Base-by-base conservation (phyloP, 352 stramenopile species). In the Globisporangium polare region DNA sequence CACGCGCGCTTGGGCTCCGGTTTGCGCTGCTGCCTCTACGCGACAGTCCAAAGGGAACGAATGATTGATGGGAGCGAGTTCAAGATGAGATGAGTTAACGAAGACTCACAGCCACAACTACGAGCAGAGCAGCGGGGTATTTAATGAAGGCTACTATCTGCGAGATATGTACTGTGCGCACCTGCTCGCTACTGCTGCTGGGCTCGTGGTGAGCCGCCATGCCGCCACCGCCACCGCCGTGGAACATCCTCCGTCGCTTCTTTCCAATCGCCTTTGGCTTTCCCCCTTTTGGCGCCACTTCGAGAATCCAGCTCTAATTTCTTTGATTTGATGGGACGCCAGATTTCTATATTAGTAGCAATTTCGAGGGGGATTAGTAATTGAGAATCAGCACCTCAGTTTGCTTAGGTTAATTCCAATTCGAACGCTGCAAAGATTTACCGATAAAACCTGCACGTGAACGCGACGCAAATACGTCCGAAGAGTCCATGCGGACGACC, bases 1-100 rank as follows among this genome's bases (percentile, higher is more conserved):
- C 82, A 90, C 58, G 77, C 73, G 54, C 86, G 74, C 55, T 88
- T 90, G 6, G 79, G 71, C 46, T 80, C 72, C 37, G 71, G 63
- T 15, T 53, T 69, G n/a, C 55, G 67, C 47, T 35, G 60, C 17
- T 57, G 67, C 41, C 49, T 54, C 49, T 54, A 27, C 39, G 39
- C 39, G 39, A 45, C 17, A 45, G 39, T 33, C 22, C 13, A 20
- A 4, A 22, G 1, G n/a, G 4, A 33, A 33, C 8, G 29, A 33
- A 33, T 33, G 29, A 33, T 33, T 24, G 6, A 31, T 35, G 8
- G 10, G 20, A 58, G 24, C 24, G 15, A 37, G 20, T 17, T 18
- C 22, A 17, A 47, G 13, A 13, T n/a, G 6, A 4, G 26, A 9
- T 53, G 49, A 53, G 47, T 53, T 53, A 53, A 54, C 37, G 17